These are phyloP conservation scores for Macrolepiota albuminosa DNA, from an alignment of 768 basidiomycete species.

Conservation along the genomic window DNA sequence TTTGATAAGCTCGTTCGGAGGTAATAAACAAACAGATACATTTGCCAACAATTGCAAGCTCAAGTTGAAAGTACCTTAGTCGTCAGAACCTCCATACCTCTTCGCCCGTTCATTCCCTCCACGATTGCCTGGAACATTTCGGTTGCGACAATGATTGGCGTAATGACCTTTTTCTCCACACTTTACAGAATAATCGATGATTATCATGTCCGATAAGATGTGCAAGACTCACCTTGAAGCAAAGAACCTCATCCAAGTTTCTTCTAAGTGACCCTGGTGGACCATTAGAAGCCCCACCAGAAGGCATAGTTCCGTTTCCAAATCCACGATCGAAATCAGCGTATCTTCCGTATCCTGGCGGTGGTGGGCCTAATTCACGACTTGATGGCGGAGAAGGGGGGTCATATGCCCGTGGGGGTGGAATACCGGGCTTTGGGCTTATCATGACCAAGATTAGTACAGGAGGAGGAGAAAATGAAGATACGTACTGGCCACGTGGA, in stretches of 20 bases:
- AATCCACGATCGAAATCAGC: slow-evolving; percentile 64
- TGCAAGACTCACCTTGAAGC: slow-evolving; percentile 65
- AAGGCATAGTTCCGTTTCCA: slow-evolving; percentile 27
- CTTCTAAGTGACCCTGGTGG: slow-evolving; percentile 44
- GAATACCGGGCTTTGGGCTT: slow-evolving; percentile 60
- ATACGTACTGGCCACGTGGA: slow-evolving; percentile 79
- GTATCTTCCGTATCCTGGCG: slow-evolving; percentile 86
- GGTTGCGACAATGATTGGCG: slow-evolving; percentile 88
- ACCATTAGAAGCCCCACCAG: slow-evolving; percentile 20
- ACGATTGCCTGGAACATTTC: slow-evolving; percentile 87
- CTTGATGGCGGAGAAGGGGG: slow-evolving; percentile 71
- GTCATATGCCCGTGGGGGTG: slow-evolving; percentile 34
- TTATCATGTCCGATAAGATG: background rate
- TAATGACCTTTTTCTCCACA: slow-evolving; percentile 94
- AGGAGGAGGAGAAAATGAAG: slow-evolving; percentile 1
- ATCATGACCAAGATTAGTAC: slow-evolving; percentile 5
- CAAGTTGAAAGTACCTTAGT: background rate
- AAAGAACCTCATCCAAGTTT: slow-evolving; percentile 79
- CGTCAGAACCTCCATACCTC: slow-evolving; percentile 29
- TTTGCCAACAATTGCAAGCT: background rate
- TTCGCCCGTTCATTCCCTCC: slow-evolving; percentile 70
- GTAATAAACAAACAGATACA: background rate
- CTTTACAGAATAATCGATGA: slow-evolving; percentile 29
- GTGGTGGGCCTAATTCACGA: slow-evolving; percentile 84
- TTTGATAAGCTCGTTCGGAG: background rate